phyloP scores from a whole-genome alignment of 2,329 filamentous ascomycete species.

The Xylaria arbuscula region DNA sequence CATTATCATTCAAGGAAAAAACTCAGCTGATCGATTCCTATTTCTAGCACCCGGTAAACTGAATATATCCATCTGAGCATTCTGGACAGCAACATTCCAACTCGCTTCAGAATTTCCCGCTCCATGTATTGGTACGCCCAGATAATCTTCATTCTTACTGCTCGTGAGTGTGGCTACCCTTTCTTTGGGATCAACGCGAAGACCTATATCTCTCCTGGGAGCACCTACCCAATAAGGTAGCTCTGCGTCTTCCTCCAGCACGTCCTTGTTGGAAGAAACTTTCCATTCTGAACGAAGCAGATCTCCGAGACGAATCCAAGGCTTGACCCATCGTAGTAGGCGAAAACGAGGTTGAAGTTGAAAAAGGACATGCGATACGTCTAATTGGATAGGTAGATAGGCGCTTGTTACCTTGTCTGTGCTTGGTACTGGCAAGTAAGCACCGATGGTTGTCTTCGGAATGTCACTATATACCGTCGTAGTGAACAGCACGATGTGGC shows the following conservation, averaged over 20 bases:
- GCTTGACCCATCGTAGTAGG: not conserved
- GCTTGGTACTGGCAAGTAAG: not conserved
- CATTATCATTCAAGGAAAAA: too few species aligned
- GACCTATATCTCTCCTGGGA: not conserved
- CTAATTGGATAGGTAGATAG: not conserved
- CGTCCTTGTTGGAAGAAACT: not conserved
- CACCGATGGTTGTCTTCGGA: slow-evolving; percentile 12
- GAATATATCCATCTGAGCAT: slow-evolving; percentile 17
- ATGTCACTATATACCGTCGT: not conserved
- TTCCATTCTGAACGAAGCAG: not conserved
- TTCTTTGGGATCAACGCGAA: slow-evolving; percentile 2
- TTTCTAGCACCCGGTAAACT: not conserved
- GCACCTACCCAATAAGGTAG: slow-evolving; percentile 12
- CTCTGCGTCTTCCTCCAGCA: not conserved
- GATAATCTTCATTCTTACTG: not conserved
- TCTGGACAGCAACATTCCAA: not conserved
- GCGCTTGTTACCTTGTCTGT: not conserved
- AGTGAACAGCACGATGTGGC: slow-evolving; percentile 11
- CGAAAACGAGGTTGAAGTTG: slow-evolving; percentile 18
- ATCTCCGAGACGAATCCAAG: not conserved
- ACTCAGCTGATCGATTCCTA: too few species aligned
- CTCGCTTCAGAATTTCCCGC: not conserved
- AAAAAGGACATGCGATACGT: slow-evolving; percentile 15
- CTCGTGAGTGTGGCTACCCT: not conserved
- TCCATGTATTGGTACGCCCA: not conserved